Percentiles rank a stretch among this genome's conserved stretches.
These are phyloP conservation scores for Kodamaea restingae DNA, from an alignment of 805 yeast genomes.

Conservation along the genomic window DNA sequence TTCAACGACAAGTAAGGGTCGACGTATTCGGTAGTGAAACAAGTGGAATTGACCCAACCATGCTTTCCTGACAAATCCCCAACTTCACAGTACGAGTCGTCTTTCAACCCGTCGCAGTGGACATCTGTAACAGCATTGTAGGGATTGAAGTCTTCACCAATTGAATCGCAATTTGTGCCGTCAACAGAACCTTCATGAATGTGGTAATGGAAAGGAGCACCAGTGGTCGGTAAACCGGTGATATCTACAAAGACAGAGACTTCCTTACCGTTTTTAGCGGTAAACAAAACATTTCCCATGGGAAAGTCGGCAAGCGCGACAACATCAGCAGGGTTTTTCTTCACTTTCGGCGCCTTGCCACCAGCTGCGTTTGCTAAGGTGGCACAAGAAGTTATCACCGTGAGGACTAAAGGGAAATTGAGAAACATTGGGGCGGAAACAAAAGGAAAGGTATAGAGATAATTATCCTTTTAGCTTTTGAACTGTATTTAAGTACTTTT, in stretches of 20 bases:
- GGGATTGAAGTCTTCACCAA: slow-evolving; percentile 62
- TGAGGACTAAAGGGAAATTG: slow-evolving; percentile 3
- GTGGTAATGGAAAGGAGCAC: slow-evolving; percentile 69
- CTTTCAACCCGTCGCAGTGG: slow-evolving; percentile 44
- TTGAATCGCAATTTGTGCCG: slow-evolving; percentile 32
- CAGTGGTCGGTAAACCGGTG: slow-evolving; percentile 61
- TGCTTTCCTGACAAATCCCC: slow-evolving; percentile 80
- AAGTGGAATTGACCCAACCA: slow-evolving; percentile 66
- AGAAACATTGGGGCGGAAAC: not conserved
- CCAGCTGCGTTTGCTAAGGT: slow-evolving; percentile 19
- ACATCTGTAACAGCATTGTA: slow-evolving; percentile 46
- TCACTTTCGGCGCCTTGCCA: slow-evolving; percentile 47
- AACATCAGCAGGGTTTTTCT: slow-evolving; percentile 46
- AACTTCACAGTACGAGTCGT: slow-evolving; percentile 59
- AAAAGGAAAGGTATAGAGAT: not conserved
- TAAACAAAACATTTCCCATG: slow-evolving; percentile 52
- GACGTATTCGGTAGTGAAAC: slow-evolving; percentile 57
- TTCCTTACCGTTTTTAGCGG: slow-evolving; percentile 52
- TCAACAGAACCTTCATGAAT: slow-evolving; percentile 59
- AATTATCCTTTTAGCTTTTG: not conserved
- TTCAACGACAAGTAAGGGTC: slow-evolving; percentile 67
- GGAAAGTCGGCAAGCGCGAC: slow-evolving; percentile 59
- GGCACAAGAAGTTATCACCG: not conserved
- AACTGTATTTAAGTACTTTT: slow-evolving; percentile 1
- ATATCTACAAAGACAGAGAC: slow-evolving; percentile 67